phyloP scores from a whole-genome alignment of 441 rosid genomes.

The Arabidopsis hybrid region DNA sequence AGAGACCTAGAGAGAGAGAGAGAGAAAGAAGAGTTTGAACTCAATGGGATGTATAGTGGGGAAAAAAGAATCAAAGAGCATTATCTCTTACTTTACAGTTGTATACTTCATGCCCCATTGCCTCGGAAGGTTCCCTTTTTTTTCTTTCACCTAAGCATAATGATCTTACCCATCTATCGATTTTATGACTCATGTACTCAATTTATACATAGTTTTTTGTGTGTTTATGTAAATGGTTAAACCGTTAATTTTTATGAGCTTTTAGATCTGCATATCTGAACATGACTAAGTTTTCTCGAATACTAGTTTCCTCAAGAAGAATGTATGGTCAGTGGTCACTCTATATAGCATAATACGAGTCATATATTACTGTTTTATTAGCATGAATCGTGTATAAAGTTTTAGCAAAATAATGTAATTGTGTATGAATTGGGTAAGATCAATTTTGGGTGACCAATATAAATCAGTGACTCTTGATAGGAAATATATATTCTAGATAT shows the following conservation, averaged over 20 bases:
- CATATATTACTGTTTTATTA: not conserved
- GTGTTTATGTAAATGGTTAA: conserved; percentile 5
- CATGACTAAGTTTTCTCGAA: not conserved
- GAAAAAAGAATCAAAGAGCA: conserved; percentile 31
- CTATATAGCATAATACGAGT: not conserved
- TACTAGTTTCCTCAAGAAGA: not conserved
- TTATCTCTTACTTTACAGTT: conserved; percentile 48
- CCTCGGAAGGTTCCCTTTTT: conserved; percentile 18
- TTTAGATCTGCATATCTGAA: not conserved
- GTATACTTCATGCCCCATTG: conserved; percentile 34
- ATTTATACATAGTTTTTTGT: not conserved
- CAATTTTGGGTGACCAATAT: not conserved
- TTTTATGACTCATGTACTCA: conserved; percentile 25
- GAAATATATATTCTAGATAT: not conserved
- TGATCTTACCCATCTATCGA: not conserved
- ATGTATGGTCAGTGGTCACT: not conserved
- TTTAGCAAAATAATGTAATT: not conserved
- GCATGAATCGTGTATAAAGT: not conserved
- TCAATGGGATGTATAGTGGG: conserved; percentile 41
- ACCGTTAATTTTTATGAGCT: not conserved
- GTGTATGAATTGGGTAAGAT: not conserved
- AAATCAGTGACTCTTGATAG: not conserved
- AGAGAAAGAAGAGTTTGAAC: conserved; percentile 36
- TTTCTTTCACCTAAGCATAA: conserved; percentile 20
- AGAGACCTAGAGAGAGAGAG: conserved; percentile 12